Percentiles rank a stretch among this genome's conserved stretches.
phyloP scores from a whole-genome alignment of 176 grass and related monocot species.

The Oryza coarctata region DNA sequence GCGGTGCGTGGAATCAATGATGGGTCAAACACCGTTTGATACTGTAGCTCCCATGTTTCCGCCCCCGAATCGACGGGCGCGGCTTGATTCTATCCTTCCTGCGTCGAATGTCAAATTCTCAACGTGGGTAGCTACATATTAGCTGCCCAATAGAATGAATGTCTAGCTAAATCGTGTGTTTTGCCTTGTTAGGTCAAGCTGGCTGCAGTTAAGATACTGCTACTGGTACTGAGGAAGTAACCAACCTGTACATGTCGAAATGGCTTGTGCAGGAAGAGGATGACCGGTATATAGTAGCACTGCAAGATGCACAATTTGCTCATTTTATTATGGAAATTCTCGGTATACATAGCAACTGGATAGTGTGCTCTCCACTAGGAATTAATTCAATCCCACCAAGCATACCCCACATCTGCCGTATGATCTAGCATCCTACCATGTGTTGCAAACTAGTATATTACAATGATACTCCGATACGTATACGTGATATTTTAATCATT shows the following conservation, averaged over 20 bases:
- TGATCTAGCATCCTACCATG: neutral
- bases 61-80: neutral
- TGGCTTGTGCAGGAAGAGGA: neutral
- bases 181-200: neutral
- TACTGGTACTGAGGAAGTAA: neutral
- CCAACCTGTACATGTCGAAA: neutral
- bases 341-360: no score
- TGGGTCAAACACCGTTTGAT: neutral
- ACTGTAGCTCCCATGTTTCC: neutral
- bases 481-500: no score
- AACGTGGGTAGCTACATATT: no score
- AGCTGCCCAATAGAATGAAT: neutral
- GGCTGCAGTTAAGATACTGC: neutral
- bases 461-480: no score
- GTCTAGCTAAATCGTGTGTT: neutral
- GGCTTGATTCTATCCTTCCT: no score
- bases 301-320: no score
- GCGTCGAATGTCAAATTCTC: neutral
- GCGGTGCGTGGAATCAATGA: neutral
- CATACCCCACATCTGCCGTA: neutral
- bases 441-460: no score
- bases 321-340: no score
- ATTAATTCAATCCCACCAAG: neutral
- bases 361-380: neutral
- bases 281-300: no score